Evolutionary conservation across 352 stramenopile species (phyloP), one percentile per base, ranked within the genome.

Genomic region (Globisporangium heterothallicum): DNA sequence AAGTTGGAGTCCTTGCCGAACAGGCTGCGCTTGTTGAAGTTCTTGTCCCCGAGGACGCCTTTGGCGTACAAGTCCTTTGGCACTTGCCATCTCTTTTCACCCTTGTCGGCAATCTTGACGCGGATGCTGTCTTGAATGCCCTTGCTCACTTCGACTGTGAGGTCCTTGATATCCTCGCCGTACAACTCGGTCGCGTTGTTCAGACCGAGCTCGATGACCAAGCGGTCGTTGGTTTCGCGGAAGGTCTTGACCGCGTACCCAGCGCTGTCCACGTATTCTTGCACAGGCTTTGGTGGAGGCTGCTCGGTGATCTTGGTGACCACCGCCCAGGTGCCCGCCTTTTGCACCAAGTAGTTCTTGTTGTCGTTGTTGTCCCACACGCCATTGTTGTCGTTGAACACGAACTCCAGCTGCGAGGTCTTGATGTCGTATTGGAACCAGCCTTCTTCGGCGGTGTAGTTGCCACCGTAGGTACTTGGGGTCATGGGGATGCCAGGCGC

Each of bases 321-420:
- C 24, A 78, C 54, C 19, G 68, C 56, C 61, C 58, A 78, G 19
- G 56, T 70, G 22, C 64, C 68, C 16, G 68, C 40, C 22, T 49
- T 62, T 25, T 61, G 50, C 41, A 72, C 59, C 24, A 62, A 49
- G 56, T 72, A 74, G 68, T 74, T 74, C 43, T 64, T 49, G 50
- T 64, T 66, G 53, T 70, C 48, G 59, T 74, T 74, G 64, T 74
- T 74, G 53, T 77, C 64, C 68, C 68, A 77, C 24, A 61, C 36
- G 24, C 64, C 68, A 53, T 71, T 66, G 64, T 63, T 61, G 59
- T 77, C 64, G 62, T 77, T 77, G 59, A 74, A 77, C 16, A 77
- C 68, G 42, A 77, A 74, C 62, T 77, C 61, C 24, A 72, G 59
- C 45, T 68, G 55, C 24, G 35, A 46, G 16, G 68, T 51, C 56